Evolutionary conservation across 2,329 filamentous ascomycete genomes (phyloP).

Genomic region (Trichoderma pleuroti): DNA sequence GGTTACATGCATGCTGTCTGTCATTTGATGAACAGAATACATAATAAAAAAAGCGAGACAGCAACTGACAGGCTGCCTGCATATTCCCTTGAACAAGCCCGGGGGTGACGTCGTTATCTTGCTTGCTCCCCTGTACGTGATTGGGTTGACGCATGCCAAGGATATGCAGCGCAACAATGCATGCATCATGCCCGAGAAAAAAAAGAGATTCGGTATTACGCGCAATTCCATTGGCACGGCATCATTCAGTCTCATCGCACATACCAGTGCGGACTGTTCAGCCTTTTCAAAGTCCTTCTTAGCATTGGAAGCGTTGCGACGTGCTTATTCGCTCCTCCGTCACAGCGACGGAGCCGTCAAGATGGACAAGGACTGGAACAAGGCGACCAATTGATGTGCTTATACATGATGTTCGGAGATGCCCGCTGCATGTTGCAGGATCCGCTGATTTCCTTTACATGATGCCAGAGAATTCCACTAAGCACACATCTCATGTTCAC

Average conservation of each 20-base stretch:
- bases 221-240: not conserved
- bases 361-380: not conserved
- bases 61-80: not conserved
- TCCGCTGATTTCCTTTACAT: not conserved
- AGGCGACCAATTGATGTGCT: not conserved
- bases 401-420: not conserved
- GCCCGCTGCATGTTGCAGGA: not conserved
- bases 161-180: not conserved
- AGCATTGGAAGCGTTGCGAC: not conserved
- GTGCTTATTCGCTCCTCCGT: not conserved
- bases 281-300: not conserved
- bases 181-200: not conserved
- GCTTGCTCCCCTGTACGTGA: not conserved
- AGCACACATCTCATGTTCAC: not conserved
- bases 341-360: not conserved
- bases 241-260: constrained; percentile 2
- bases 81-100: not conserved
- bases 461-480: not conserved
- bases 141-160: not conserved
- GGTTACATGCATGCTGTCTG: not conserved
- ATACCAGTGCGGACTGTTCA: not conserved
- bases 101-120: not conserved
- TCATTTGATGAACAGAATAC: not conserved
- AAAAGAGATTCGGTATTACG: not conserved
- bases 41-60: not conserved